These are phyloP conservation scores for Leucaena leucocephala DNA, from an alignment of 306 rosid genomes.

Conservation along the genomic window DNA sequence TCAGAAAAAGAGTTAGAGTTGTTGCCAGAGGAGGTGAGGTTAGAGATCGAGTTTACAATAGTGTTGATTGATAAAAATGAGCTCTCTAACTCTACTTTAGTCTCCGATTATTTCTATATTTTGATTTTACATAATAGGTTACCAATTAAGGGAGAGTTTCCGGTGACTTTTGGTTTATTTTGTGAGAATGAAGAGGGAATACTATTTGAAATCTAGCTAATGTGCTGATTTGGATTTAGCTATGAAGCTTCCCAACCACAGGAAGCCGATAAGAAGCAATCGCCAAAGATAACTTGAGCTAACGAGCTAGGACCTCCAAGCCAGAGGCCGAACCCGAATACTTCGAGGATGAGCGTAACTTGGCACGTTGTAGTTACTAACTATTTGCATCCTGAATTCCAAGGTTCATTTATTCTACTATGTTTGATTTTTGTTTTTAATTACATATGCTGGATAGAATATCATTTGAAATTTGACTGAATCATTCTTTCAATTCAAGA, in stretches of 20 bases:
- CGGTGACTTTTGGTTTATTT: no score
- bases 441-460: neutral
- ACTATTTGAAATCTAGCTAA: no score
- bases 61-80: no score
- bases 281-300: slow-evolving; percentile 41
- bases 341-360: slow-evolving; percentile 52
- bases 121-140: no score
- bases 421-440: neutral
- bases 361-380: slow-evolving; percentile 28
- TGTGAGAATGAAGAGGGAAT: no score
- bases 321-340: slow-evolving; percentile 39
- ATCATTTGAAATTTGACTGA: neutral
- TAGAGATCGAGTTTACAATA: no score
- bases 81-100: no score
- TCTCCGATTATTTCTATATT: no score
- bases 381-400: neutral
- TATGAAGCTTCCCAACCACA: slow-evolving; percentile 32
- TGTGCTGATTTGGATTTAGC: no score
- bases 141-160: no score
- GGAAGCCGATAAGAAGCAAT: slow-evolving; percentile 31
- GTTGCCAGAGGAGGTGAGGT: no score
- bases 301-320: slow-evolving; percentile 52
- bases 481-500: neutral
- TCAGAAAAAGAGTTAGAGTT: no score
- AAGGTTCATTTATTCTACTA: neutral